Percentiles rank a stretch among this genome's conserved stretches.
These are phyloP conservation scores for Platismatia glauca DNA, from an alignment of 495 filamentous ascomycete species.

Conservation along the genomic window DNA sequence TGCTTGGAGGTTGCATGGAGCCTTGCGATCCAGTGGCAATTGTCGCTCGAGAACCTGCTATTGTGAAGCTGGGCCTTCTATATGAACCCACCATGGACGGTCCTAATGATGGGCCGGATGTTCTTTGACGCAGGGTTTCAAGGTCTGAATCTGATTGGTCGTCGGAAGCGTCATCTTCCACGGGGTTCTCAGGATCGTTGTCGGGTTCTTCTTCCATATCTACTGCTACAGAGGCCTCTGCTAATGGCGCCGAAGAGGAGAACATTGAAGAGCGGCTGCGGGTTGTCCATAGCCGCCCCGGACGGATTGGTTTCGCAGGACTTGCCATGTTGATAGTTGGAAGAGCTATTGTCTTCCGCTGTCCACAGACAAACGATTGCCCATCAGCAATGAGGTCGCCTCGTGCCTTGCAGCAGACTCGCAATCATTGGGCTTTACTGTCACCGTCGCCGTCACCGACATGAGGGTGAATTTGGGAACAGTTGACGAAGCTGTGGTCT, in stretches of 20 bases:
- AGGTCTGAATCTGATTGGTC: constrained; percentile 39
- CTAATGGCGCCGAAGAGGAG: constrained; percentile 43
- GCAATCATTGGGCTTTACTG: too few species aligned
- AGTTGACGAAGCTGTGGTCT: too few species aligned
- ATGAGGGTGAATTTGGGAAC: too few species aligned
- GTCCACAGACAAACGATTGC: too few species aligned
- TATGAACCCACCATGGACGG: constrained; percentile 62
- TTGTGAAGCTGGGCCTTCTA: constrained; percentile 55
- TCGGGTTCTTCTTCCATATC: constrained; percentile 52
- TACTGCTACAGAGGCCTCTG: constrained; percentile 57
- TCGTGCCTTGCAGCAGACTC: too few species aligned
- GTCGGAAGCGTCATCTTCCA: constrained; percentile 29
- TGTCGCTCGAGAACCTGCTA: constrained; percentile 47
- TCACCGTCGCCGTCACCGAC: too few species aligned
- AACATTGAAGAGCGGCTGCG: constrained; percentile 18
- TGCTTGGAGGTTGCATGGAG: constrained; percentile 31
- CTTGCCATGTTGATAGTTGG: too few species aligned
- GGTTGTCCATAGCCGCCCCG: constrained; percentile 13
- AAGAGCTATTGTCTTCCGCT: too few species aligned
- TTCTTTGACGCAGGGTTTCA: constrained; percentile 28
- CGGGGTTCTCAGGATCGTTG: constrained; percentile 38
- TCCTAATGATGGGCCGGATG: constrained; percentile 28
- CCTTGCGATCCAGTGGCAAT: constrained; percentile 26
- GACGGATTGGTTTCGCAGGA: constrained; percentile 8
- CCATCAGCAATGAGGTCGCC: too few species aligned